Evolutionary conservation across 1,139 yeast species (phyloP).

Genomic region (Kodamaea derodonti): DNA sequence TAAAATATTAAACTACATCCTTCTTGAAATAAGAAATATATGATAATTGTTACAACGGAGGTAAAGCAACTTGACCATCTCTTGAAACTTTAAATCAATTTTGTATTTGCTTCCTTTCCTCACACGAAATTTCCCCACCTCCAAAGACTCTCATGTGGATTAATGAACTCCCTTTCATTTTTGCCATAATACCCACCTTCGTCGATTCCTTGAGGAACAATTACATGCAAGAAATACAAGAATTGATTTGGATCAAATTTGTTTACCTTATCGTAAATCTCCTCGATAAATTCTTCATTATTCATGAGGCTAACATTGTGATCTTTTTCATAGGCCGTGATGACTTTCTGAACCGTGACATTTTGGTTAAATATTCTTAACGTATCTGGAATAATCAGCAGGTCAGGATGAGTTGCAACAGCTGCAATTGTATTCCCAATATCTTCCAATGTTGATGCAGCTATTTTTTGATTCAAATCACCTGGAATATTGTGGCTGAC

Average conservation of each 20-base stretch:
- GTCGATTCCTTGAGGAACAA: slow-evolving; percentile 26
- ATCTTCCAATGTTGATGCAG: slow-evolving; percentile 38
- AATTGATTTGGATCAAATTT: slow-evolving; percentile 26
- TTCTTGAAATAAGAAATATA: too few relatives aligned
- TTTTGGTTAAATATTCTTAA: slow-evolving; percentile 42
- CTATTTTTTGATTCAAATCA: slow-evolving; percentile 30
- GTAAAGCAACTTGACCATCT: too few relatives aligned
- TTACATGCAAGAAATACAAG: slow-evolving; percentile 27
- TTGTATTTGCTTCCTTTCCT: too few relatives aligned
- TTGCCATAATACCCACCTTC: slow-evolving; percentile 28
- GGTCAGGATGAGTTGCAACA: slow-evolving; percentile 35
- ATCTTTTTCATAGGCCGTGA: slow-evolving; percentile 37
- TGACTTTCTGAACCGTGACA: slow-evolving; percentile 35
- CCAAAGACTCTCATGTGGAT: slow-evolving; percentile 52
- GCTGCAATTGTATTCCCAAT: slow-evolving; percentile 42
- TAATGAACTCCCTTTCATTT: slow-evolving; percentile 48
- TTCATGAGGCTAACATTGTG: slow-evolving; percentile 35
- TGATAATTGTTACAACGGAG: too few relatives aligned
- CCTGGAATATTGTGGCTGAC: too few relatives aligned
- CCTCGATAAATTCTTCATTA: slow-evolving; percentile 18
- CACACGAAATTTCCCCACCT: too few relatives aligned
- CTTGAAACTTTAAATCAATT: too few relatives aligned
- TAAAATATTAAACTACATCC: too few relatives aligned
- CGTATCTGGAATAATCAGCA: slow-evolving; percentile 42
- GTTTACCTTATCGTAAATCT: slow-evolving; percentile 27